A percentile compares a stretch with the other conserved stretches of the same genome.
These are phyloP conservation scores for Colletotrichum lentis DNA, from an alignment of 2,329 filamentous ascomycete genomes.

Conservation along the genomic window DNA sequence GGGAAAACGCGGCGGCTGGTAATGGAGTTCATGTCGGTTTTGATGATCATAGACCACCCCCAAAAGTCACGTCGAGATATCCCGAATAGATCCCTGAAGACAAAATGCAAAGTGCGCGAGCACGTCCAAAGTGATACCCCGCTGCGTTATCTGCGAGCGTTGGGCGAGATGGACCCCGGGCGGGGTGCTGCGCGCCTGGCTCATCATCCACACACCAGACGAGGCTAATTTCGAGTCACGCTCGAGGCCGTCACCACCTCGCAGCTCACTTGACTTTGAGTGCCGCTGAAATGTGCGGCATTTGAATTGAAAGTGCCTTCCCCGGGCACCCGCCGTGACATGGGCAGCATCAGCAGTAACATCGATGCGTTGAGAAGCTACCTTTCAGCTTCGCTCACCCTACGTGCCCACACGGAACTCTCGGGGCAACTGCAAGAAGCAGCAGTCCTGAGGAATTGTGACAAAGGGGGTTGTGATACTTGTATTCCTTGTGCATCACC, in stretches of 20 bases:
- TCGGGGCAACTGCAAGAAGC: neutral
- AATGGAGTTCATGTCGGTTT: slow-evolving; percentile 37
- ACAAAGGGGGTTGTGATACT: no score
- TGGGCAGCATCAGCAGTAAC: neutral
- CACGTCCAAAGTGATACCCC: neutral
- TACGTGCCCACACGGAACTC: neutral
- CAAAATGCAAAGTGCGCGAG: slow-evolving; percentile 11
- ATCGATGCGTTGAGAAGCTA: neutral
- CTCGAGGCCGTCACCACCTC: neutral
- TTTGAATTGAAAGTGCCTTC: neutral
- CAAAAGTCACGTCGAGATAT: slow-evolving; percentile 39
- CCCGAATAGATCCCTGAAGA: slow-evolving; percentile 36
- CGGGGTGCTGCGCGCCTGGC: neutral
- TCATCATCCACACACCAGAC: neutral
- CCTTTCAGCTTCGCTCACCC: neutral
- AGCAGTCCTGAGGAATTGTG: no score
- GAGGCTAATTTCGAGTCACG: neutral
- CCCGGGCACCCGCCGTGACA: neutral
- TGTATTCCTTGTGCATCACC: no score
- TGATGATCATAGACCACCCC: slow-evolving; percentile 37
- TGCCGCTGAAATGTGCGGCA: neutral
- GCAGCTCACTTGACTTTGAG: neutral
- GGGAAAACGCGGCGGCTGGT: slow-evolving; percentile 27
- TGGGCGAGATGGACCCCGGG: neutral
- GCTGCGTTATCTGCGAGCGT: no score